Percentiles rank a stretch among this genome's conserved stretches.
Conservation (phyloP, 768 basidiomycete species). For the Cystofilobasidium ferigula region DNA sequence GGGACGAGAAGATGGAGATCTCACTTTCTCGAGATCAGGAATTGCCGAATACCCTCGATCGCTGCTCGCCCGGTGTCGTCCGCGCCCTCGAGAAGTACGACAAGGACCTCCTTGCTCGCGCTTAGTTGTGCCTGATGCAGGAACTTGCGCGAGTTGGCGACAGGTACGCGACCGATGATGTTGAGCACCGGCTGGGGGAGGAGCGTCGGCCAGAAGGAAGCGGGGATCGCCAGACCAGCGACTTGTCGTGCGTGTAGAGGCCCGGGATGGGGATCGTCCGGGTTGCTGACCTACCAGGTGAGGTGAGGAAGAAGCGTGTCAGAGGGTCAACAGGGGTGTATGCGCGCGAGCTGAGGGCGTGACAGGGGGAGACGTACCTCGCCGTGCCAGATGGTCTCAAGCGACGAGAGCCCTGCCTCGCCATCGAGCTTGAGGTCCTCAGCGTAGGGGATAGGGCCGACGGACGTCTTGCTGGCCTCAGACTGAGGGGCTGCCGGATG, state of each 20-base stretch:
- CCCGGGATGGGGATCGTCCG: slow-evolving; percentile 6
- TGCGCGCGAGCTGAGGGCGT: too few relatives aligned
- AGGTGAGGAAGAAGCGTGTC: not conserved
- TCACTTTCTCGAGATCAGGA: slow-evolving; percentile 17
- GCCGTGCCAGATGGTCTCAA: slow-evolving; percentile 13
- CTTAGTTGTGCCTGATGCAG: slow-evolving; percentile 17
- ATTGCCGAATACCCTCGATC: not conserved
- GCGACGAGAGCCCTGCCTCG: not conserved
- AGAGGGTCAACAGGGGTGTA: not conserved
- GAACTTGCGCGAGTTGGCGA: slow-evolving; percentile 14
- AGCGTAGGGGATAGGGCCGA: not conserved
- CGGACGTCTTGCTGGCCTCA: not conserved
- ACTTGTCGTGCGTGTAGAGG: slow-evolving; percentile 5
- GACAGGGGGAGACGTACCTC: slow-evolving; percentile 6
- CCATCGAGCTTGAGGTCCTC: not conserved
- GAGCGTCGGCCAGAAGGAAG: not conserved
- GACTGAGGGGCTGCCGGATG: not conserved
- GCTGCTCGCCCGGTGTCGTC: slow-evolving; percentile 3
- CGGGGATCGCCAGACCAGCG: slow-evolving; percentile 12
- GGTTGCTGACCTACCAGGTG: slow-evolving; percentile 14
- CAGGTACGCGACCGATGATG: slow-evolving; percentile 16
- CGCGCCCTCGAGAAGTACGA: slow-evolving; percentile 7
- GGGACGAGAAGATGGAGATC: not conserved
- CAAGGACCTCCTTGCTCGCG: slow-evolving; percentile 23
- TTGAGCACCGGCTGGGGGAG: not conserved